Conservation (phyloP, 257 asterid genomes). For the Plantago elongata region DNA sequence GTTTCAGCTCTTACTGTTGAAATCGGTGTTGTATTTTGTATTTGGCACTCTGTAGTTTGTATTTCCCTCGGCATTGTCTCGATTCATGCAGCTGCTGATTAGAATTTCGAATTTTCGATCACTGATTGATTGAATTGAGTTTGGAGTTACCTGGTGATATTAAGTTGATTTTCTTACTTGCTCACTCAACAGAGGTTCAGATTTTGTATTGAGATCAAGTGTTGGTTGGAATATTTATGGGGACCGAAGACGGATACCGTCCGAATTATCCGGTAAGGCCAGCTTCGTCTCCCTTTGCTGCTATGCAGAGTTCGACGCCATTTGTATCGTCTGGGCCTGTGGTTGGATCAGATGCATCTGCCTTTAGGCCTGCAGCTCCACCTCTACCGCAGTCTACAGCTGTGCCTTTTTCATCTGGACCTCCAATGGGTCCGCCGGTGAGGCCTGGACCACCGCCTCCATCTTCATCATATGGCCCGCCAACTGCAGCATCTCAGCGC, state of each 20-base stretch:
- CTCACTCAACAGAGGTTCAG: slow-evolving; percentile 31
- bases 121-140: not conserved
- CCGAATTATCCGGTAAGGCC: slow-evolving; percentile 43
- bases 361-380: slow-evolving; percentile 36
- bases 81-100: not conserved
- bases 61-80: not conserved
- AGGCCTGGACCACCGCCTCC: slow-evolving; percentile 46
- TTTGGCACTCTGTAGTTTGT: not conserved
- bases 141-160: not conserved
- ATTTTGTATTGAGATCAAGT: slow-evolving; percentile 21
- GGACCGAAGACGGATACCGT: slow-evolving; percentile 55
- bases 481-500: slow-evolving; percentile 45
- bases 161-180: slow-evolving; percentile 7
- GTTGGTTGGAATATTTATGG: slow-evolving; percentile 35
- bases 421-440: slow-evolving; percentile 31
- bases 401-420: slow-evolving; percentile 37
- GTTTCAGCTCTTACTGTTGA: slow-evolving; percentile 13
- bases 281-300: slow-evolving; percentile 39
- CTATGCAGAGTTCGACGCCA: slow-evolving; percentile 37
- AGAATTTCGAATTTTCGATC: not conserved
- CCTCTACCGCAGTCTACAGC: slow-evolving; percentile 32
- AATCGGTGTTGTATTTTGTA: not conserved
- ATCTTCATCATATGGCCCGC: slow-evolving; percentile 38
- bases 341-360: slow-evolving; percentile 32
- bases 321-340: slow-evolving; percentile 48